Conservation (phyloP, 306 rosid genomes). For the Rubus parviflorus region DNA sequence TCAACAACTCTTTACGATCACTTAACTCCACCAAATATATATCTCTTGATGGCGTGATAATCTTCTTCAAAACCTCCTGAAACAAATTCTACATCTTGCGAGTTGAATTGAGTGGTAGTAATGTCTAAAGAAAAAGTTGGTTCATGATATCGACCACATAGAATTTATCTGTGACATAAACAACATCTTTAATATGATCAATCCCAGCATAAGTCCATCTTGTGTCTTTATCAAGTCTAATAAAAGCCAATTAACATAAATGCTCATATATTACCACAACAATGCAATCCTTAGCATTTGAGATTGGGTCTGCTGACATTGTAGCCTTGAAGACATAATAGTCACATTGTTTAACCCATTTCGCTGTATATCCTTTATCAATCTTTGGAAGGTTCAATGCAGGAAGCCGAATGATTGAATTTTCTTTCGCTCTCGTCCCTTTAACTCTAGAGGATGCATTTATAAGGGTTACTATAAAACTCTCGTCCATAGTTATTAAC, state of each 20-base stretch:
- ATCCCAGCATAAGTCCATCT: background rate
- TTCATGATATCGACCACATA: background rate
- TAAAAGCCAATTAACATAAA: background rate
- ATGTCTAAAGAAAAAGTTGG: background rate
- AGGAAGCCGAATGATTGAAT: background rate
- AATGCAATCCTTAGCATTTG: background rate
- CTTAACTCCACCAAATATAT: background rate
- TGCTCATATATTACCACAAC: background rate
- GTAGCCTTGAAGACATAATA: background rate
- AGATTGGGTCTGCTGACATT: constrained; percentile 3
- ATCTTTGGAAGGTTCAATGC: no score
- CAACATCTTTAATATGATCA: background rate
- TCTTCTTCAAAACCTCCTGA: background rate
- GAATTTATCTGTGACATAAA: background rate
- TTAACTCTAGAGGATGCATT: background rate
- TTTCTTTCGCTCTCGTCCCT: background rate
- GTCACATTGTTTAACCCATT: no score
- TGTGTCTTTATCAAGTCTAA: background rate
- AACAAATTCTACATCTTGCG: background rate
- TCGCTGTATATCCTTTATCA: no score
- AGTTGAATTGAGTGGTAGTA: no score
- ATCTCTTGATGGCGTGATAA: background rate
- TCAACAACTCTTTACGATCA: background rate
- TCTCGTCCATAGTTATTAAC: background rate
- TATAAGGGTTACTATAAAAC: background rate